These are phyloP conservation scores for Nephelium lappaceum DNA, from an alignment of 345 rosid genomes.

Conservation along the genomic window DNA sequence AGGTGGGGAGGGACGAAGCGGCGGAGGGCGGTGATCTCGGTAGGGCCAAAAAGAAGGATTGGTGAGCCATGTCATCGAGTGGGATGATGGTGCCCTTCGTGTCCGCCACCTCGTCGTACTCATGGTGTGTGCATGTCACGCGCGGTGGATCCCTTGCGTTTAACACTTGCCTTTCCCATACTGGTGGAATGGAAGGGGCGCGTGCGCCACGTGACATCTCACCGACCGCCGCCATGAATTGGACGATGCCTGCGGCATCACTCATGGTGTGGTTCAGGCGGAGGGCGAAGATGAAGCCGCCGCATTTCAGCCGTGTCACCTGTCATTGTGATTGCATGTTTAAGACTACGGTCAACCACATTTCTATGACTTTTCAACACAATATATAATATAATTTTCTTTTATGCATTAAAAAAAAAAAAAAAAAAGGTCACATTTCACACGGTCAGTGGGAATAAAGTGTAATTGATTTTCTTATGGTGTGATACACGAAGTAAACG, in stretches of 20 bases:
- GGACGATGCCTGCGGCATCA: conserved; percentile 50
- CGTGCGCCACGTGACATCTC: conserved; percentile 45
- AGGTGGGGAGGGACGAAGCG: conserved; percentile 39
- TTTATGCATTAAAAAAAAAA: too few relatives aligned
- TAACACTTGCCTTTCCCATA: conserved; percentile 52
- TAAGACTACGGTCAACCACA: too few relatives aligned
- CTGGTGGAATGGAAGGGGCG: conserved; percentile 41
- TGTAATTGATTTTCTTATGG: too few relatives aligned
- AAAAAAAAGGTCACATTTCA: too few relatives aligned
- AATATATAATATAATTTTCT: too few relatives aligned
- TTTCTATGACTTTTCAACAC: too few relatives aligned
- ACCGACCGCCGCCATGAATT: conserved; percentile 42
- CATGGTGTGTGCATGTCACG: conserved; percentile 45
- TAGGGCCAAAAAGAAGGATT: conserved; percentile 56
- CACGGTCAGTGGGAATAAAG: too few relatives aligned
- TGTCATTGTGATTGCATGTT: neutral
- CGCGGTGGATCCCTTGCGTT: conserved; percentile 35
- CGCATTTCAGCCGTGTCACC: conserved; percentile 52
- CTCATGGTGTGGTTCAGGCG: conserved; percentile 52
- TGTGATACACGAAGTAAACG: too few relatives aligned
- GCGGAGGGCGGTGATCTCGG: conserved; percentile 43
- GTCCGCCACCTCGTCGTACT: conserved; percentile 45
- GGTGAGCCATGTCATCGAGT: conserved; percentile 31
- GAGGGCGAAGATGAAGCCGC: conserved; percentile 49
- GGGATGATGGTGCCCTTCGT: conserved; percentile 29